A percentile compares a stretch with the other conserved stretches of the same genome.
phyloP scores from a whole-genome alignment of 768 basidiomycete species.

The Pisolithus orientalis region DNA sequence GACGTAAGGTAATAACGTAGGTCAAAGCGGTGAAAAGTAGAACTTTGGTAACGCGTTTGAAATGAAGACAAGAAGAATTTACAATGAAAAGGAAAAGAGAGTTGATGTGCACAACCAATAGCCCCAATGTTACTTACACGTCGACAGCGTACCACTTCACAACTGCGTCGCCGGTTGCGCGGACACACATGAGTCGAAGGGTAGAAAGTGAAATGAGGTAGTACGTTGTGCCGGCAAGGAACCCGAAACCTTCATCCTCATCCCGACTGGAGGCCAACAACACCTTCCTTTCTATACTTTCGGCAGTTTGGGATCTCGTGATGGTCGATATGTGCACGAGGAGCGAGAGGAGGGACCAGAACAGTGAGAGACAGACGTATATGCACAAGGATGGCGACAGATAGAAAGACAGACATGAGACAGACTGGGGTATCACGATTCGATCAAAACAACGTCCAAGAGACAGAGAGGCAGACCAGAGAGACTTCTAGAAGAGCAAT shows the following conservation, averaged over 20 bases:
- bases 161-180: too few relatives aligned
- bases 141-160: too few relatives aligned
- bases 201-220: too few relatives aligned
- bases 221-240: neutral
- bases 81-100: neutral
- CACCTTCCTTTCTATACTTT: neutral
- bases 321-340: neutral
- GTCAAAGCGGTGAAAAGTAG: neutral
- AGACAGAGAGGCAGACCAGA: neutral
- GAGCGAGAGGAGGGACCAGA: neutral
- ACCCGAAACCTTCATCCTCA: neutral
- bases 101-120: neutral
- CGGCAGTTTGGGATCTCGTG: too few relatives aligned
- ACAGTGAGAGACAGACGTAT: neutral
- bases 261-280: neutral
- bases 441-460: neutral
- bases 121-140: neutral
- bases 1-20: conserved; percentile 1
- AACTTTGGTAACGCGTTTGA: neutral
- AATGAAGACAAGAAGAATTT: neutral
- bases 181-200: too few relatives aligned
- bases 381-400: neutral
- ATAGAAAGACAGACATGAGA: neutral
- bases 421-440: neutral
- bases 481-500: neutral